Evolutionary conservation across 140 eudicot species (phyloP).

Genomic region (Ambrosia hybrid): DNA sequence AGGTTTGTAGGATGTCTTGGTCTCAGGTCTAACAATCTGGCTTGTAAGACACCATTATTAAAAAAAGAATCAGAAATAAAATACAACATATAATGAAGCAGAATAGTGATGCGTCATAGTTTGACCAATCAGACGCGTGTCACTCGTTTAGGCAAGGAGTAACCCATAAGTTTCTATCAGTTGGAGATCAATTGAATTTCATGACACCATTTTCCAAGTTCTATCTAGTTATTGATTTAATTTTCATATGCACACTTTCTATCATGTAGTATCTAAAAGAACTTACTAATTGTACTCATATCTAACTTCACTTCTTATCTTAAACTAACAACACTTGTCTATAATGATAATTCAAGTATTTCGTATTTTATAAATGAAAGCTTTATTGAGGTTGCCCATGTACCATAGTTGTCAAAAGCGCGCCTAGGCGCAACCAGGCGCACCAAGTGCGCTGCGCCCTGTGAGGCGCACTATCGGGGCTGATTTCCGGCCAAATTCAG

Average conservation of each 20-base stretch:
- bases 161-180: neutral
- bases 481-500: too few relatives aligned
- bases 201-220: conserved; percentile 2
- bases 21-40: conserved; percentile 71
- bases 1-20: conserved; percentile 54
- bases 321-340: too few relatives aligned
- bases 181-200: neutral
- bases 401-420: too few relatives aligned
- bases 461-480: too few relatives aligned
- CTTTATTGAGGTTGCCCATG: conserved; percentile 1
- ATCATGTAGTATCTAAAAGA: too few relatives aligned
- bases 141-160: conserved; percentile 2
- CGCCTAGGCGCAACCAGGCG: too few relatives aligned
- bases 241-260: neutral
- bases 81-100: neutral
- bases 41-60: conserved; percentile 7
- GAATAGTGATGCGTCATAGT: neutral
- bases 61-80: conserved; percentile 12
- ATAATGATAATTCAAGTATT: neutral
- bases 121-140: neutral
- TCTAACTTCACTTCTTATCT: too few relatives aligned
- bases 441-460: too few relatives aligned
- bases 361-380: neutral
- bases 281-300: too few relatives aligned
- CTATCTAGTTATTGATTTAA: neutral